Evolutionary conservation across 257 asterid genomes (phyloP).

Genomic region (Solanum sejunctum): DNA sequence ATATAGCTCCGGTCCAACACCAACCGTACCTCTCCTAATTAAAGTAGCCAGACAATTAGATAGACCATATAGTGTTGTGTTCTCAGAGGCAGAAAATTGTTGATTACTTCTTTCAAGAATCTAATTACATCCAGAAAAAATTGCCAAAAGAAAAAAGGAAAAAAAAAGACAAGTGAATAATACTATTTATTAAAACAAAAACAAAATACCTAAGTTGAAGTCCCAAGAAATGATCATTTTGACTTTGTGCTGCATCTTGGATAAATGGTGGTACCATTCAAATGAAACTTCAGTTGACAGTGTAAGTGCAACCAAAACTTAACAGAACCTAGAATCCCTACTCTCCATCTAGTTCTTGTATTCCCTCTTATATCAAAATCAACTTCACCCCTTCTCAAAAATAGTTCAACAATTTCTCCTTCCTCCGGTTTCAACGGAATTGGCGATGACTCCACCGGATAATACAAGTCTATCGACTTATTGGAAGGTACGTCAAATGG

Average conservation of each 20-base stretch:
- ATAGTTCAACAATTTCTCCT: conserved; percentile 20
- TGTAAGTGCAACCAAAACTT: conserved; percentile 52
- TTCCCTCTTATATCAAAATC: conserved; percentile 42
- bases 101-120: not conserved
- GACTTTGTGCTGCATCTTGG: conserved; percentile 57
- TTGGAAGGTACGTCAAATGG: conserved; percentile 35
- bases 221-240: conserved; percentile 1
- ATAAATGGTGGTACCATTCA: conserved; percentile 18
- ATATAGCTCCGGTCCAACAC: no score
- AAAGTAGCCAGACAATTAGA: not conserved
- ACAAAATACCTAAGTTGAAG: not conserved
- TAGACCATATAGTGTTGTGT: not conserved
- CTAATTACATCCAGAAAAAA: not conserved
- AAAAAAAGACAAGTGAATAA: not conserved
- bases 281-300: conserved; percentile 43
- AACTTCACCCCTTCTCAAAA: conserved; percentile 13
- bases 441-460: conserved; percentile 32
- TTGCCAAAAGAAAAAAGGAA: no score
- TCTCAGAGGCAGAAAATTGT: not conserved
- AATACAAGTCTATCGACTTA: conserved; percentile 28
- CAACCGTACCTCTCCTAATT: not conserved
- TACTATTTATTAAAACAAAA: not conserved
- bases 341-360: conserved; percentile 59
- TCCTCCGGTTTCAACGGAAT: conserved; percentile 47
- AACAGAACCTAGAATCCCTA: conserved; percentile 57